Conservation (phyloP, 2,329 filamentous ascomycete species). For the Claviceps capensis region DNA sequence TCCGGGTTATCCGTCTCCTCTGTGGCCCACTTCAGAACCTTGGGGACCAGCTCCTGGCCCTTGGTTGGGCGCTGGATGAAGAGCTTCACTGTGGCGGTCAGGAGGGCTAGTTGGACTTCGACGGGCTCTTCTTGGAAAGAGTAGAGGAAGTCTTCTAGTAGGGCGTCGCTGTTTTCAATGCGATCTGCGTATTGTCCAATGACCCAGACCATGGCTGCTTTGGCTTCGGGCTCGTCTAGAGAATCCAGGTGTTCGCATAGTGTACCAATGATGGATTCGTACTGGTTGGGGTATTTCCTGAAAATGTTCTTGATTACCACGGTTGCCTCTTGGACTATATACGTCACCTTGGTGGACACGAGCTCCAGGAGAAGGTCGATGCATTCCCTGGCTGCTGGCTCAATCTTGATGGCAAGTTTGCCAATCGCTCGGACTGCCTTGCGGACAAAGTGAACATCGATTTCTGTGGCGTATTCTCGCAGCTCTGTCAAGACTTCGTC, state of each 20-base stretch:
- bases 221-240: constrained; percentile 91
- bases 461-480: constrained; percentile 93
- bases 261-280: constrained; percentile 92
- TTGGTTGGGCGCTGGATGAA: constrained; percentile 96
- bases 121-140: constrained; percentile 89
- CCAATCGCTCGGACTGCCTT: constrained; percentile 96
- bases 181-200: constrained; percentile 96
- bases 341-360: constrained; percentile 94
- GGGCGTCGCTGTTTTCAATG: constrained; percentile 89
- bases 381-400: constrained; percentile 78
- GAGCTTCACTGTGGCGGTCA: constrained; percentile 93
- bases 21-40: constrained; percentile 95
- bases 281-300: constrained; percentile 96
- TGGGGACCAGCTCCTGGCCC: constrained; percentile 82
- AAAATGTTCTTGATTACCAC: constrained; percentile 99
- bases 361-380: constrained; percentile 88
- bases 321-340: constrained; percentile 97
- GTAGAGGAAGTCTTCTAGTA: constrained; percentile 90
- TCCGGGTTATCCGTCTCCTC: constrained; percentile 99
- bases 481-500: constrained; percentile 88
- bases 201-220: constrained; percentile 98
- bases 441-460: constrained; percentile 95
- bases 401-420: constrained; percentile 97
- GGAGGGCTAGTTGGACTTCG: constrained; percentile 84
- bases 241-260: constrained; percentile 94